Conservation (phyloP, 2,329 filamentous ascomycete species). For the Aspergillus luchuensis region DNA sequence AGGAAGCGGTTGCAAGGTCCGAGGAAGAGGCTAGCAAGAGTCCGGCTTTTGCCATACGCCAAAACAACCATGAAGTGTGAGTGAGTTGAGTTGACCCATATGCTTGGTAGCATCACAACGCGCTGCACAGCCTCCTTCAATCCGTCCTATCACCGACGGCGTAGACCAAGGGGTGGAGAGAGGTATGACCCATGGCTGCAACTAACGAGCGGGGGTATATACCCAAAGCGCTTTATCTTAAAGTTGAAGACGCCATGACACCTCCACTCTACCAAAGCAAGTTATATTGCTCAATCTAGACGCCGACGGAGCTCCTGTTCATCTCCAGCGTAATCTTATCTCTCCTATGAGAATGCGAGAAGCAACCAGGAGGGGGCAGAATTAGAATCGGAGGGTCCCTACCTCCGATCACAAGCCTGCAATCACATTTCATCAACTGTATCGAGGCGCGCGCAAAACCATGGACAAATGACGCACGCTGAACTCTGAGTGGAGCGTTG, state of each 20-base stretch:
- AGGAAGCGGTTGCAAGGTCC: not conserved
- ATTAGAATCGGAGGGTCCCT: too few relatives aligned
- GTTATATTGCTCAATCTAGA: not conserved
- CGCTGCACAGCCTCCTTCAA: not conserved
- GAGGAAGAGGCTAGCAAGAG: not conserved
- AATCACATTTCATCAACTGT: not conserved
- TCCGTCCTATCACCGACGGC: not conserved
- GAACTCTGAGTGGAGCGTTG: not conserved
- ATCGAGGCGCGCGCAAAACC: not conserved
- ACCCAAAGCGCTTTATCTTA: not conserved
- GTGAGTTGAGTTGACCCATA: not conserved
- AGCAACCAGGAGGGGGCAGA: not conserved
- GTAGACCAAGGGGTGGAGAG: not conserved
- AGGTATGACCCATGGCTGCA: not conserved
- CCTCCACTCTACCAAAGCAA: not conserved
- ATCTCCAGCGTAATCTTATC: not conserved
- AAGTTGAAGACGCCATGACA: not conserved
- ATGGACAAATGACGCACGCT: not conserved
- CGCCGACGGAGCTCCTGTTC: conserved; percentile 2
- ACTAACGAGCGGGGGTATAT: not conserved
- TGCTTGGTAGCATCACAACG: not conserved
- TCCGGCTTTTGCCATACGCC: not conserved
- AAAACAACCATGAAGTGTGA: not conserved
- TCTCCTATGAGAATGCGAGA: not conserved
- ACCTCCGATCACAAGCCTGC: not conserved